Evolutionary conservation across 345 rosid genomes (phyloP), one percentile per base, ranked within the genome.

Genomic region (Acer negundo): DNA sequence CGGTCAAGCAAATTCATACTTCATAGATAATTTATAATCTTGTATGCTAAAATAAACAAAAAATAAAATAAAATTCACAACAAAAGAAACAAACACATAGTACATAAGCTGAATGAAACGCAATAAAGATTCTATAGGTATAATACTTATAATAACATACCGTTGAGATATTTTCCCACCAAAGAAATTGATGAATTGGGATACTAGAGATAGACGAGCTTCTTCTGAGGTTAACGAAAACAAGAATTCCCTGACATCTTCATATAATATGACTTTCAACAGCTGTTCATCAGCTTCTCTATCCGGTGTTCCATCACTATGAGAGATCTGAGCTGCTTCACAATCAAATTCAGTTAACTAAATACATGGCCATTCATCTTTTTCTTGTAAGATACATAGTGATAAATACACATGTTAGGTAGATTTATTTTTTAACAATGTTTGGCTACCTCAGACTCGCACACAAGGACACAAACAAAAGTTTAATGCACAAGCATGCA

Each of bases 161-260:
- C 91, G 78, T 77, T 81, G 89, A 62, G 92, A 86, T 78, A 91
- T 82, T 79, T 81, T 86, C 35, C 90, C 98, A 84, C 97, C 97
- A 80, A 91, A 95, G 79, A 95, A 95, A 67, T 92, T 95, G 77
- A 95, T 81, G 64, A 93, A 92, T 75, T 94, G 96, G 63, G 80
- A 85, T 76, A 95, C 81, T 68, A 95, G 84, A 70, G 91, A 91
- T 73, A 92, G 79, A 42, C 91, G 94, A 74, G 97, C 96, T 72
- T 89, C 94, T 22, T 79, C 78, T 69, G 98, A 92, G 80, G 83
- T 84, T 74, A 95, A 81, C 12, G 93, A 90, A 84, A 95, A 93
- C 83, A 95, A 77, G 84, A 83, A 89, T 74, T 92, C 97, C 55
- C 85, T 79, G 70, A 93, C 80, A 86, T 95, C 99, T 85, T 93